Percentiles rank a stretch among this genome's conserved stretches.
Conservation (phyloP, 345 rosid genomes). For the Euphorbia pulcherrima region DNA sequence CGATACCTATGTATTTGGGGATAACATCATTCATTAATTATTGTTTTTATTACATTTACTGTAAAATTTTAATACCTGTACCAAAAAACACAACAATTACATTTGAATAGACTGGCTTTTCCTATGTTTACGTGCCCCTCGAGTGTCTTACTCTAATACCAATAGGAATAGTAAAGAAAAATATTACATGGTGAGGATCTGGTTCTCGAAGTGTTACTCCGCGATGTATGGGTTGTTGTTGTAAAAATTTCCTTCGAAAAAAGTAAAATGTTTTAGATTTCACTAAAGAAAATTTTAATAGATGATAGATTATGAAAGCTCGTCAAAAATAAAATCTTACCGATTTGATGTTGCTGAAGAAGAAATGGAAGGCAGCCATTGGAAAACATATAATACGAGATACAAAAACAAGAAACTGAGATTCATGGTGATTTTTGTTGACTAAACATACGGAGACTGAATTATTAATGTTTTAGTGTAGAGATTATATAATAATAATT, state of each 20-base stretch:
- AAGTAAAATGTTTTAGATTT: too few species aligned
- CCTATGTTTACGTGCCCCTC: too few species aligned
- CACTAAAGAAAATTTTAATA: too few species aligned
- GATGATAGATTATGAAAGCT: too few species aligned
- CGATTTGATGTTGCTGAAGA: not conserved
- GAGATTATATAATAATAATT: too few species aligned
- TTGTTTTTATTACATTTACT: not conserved
- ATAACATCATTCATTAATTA: not conserved
- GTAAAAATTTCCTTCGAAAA: not conserved
- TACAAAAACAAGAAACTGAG: not conserved
- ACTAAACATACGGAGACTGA: not conserved
- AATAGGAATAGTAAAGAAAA: too few species aligned
- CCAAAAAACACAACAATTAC: too few species aligned
- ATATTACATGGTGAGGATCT: not conserved
- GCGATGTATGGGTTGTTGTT: not conserved
- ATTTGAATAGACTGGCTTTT: too few species aligned
- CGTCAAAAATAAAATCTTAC: not conserved
- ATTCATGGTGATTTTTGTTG: not conserved
- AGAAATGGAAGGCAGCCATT: not conserved
- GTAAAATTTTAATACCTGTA: too few species aligned
- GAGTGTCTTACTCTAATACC: too few species aligned
- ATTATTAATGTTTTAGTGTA: not conserved
- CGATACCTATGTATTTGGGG: constrained; percentile 6
- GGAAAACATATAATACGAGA: not conserved
- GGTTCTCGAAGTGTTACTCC: not conserved